Evolutionary conservation across 257 asterid species (phyloP), one percentile per base, ranked within the genome.

Genomic region (Gynochthodes officinalis): DNA sequence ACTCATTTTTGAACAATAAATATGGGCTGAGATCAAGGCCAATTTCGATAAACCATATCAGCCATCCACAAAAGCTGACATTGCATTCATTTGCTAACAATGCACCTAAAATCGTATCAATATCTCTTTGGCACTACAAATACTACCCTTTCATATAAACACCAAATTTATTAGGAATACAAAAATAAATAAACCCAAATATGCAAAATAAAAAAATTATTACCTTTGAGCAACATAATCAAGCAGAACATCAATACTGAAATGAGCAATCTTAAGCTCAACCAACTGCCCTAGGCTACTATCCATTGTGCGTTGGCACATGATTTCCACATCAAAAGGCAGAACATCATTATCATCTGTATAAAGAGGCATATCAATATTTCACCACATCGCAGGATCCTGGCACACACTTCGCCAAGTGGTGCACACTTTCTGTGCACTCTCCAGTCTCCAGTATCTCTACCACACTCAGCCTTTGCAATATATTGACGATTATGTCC

Each of bases 401-500:
- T 57, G 73, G 79, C 89, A 84, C 63, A 86, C 81, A 62, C 79
- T 75, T 37, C 76, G 75, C 94, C 94, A 88, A 7, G 78, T 52
- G 4, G 71, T 70, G 60, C 94, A 86, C 33, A 86, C 95, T 28
- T 19, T 67, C 61, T 73, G 73, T 5, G 85, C 90, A 13, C 66
- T 82, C 69, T 58, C 66, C n/a, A n/a, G n/a, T n/a, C n/a, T n/a
- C n/a, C 67, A 88, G 82, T 11, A 88, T 78, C 68, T 79, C 87
- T 30, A 78, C 48, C 21, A 81, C 54, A 27, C 86, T 84, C 75
- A 88, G 55, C 72, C 85, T 83, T 16, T 76, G 85, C 54, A 88
- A 61, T 64, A 88, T 88, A 23, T 81, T 67, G 39, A 84, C 79
- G 15, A 87, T 79, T 39, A 88, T 73, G 58, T 84, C 89, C 32